Evolutionary conservation across 2,329 filamentous ascomycete species (phyloP).

Genomic region (Lomentospora prolificans): DNA sequence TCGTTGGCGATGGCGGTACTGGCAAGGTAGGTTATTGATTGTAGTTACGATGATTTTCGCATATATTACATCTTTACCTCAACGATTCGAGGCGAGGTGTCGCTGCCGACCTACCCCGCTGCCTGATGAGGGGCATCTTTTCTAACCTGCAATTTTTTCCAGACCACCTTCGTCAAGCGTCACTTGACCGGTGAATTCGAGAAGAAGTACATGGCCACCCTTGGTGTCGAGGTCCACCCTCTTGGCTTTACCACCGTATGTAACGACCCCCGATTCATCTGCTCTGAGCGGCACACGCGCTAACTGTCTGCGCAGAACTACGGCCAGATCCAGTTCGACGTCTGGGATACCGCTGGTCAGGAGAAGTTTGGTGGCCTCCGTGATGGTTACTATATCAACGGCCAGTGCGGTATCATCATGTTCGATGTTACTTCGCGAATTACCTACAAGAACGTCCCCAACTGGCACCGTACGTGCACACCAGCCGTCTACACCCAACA

Average conservation of each 20-base stretch:
- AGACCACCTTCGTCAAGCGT: constrained; percentile 99
- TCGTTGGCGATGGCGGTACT: constrained; percentile 98
- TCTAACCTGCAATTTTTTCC: constrained; percentile 12
- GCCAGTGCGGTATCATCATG: constrained; percentile 99
- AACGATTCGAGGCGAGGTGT: neutral
- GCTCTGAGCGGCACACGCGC: neutral
- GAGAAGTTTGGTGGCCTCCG: constrained; percentile 99
- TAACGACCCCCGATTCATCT: constrained; percentile 19
- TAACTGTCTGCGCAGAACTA: constrained; percentile 55
- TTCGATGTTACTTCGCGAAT: constrained; percentile 99
- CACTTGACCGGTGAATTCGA: constrained; percentile 99
- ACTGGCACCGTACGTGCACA: constrained; percentile 89
- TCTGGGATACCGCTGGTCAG: constrained; percentile 98
- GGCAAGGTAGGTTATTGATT: constrained; percentile 62
- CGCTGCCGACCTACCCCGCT: constrained; percentile 8
- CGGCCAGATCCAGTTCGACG: constrained; percentile 94
- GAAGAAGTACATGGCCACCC: constrained; percentile 99
- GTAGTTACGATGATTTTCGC: neutral
- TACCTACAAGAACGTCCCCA: constrained; percentile 99
- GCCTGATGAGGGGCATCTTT: constrained; percentile 8
- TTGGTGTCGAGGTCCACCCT: constrained; percentile 98
- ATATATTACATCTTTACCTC: neutral
- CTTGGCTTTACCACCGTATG: constrained; percentile 95
- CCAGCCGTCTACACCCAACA: too few species aligned
- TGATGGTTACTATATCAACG: constrained; percentile 99